Evolutionary conservation across 129 eudicot species (phyloP), one percentile per base, ranked within the genome.

Genomic region (Gnaphalium uliginosum): DNA sequence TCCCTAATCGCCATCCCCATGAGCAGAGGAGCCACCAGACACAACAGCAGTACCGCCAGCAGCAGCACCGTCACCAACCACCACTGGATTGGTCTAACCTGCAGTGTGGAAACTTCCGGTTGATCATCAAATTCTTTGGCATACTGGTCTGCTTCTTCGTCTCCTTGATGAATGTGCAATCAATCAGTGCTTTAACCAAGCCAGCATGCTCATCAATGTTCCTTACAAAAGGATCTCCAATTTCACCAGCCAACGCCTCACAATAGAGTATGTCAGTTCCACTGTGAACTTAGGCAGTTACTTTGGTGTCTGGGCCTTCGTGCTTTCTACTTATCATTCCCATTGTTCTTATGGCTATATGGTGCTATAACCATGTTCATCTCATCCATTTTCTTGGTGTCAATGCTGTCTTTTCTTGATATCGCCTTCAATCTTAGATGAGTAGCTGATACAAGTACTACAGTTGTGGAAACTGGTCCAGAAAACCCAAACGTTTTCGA

Each of bases 141-240:
- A 93, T 93, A 68, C 24, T 88, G 51, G 90, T 93, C 0, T 93
- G 98, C 74, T 93, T 93, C 72, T 70, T 93, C 53, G 75, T 77
- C n/a, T 92, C 96, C 0, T 71, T 93, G 63, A 80, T 90, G 33
- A 90, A 85, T 37, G 87, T 90, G 61, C 98, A 93, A 63, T 88
- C 98, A 14, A 88, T 93, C 5, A 82, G 96, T 93, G 88, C 81
- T 90, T 77, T 33, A 88, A 92, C 73, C 98, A 93, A 46, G 98
- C 96, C 15, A 90, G 98, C 84, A 85, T 93, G 30, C 83, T 93
- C 2, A 84, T 93, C 66, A 93, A 88, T 14, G 98, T 90, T 60
- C 96, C 96, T 2, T 84, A 76, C 76, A 84, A 70, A 75, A 82
- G 70, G 73, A 65, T 76, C 11, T 62, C 82, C 21, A 66, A 63